Evolutionary conservation across 2,329 filamentous ascomycete genomes (phyloP).

Genomic region (Stemphylium vesicarium): DNA sequence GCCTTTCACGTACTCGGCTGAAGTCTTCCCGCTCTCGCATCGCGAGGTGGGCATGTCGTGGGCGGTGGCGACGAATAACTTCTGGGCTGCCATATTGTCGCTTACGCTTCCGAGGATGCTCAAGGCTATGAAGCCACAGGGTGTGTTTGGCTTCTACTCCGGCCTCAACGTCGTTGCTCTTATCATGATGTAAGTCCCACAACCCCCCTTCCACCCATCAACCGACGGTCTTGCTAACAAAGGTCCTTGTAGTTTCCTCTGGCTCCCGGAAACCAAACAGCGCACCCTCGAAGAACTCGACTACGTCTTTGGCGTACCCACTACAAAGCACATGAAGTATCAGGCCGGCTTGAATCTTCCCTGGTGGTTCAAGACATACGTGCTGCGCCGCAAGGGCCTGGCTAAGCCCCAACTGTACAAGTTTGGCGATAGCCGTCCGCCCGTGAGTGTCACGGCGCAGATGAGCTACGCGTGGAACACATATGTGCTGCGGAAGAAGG

Average conservation of each 20-base stretch:
- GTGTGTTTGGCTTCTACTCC: constrained; percentile 67
- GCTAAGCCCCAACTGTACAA: constrained; percentile 50
- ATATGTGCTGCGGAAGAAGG: constrained; percentile 28
- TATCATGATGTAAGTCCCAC: constrained; percentile 59
- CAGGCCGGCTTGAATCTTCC: constrained; percentile 43
- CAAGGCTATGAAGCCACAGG: constrained; percentile 56
- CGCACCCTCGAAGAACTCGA: constrained; percentile 57
- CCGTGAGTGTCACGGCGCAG: constrained; percentile 25
- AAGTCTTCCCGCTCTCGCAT: constrained; percentile 73
- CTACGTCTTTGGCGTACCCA: constrained; percentile 58
- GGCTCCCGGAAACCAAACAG: constrained; percentile 58
- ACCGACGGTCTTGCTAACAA: background rate
- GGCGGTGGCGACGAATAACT: constrained; percentile 70
- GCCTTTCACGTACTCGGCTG: constrained; percentile 50
- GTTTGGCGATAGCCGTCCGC: constrained; percentile 34
- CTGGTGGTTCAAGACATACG: constrained; percentile 55
- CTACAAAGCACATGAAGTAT: constrained; percentile 49
- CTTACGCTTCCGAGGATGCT: constrained; percentile 69
- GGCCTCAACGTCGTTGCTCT: constrained; percentile 66
- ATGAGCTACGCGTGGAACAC: constrained; percentile 30
- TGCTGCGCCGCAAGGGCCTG: constrained; percentile 48
- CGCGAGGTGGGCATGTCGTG: constrained; percentile 75
- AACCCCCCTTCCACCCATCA: background rate
- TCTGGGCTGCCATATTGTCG: constrained; percentile 64
- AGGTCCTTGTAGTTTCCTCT: constrained; percentile 55